Conservation (phyloP, 2,329 filamentous ascomycete species). For the Sporothrix variecibatus region DNA sequence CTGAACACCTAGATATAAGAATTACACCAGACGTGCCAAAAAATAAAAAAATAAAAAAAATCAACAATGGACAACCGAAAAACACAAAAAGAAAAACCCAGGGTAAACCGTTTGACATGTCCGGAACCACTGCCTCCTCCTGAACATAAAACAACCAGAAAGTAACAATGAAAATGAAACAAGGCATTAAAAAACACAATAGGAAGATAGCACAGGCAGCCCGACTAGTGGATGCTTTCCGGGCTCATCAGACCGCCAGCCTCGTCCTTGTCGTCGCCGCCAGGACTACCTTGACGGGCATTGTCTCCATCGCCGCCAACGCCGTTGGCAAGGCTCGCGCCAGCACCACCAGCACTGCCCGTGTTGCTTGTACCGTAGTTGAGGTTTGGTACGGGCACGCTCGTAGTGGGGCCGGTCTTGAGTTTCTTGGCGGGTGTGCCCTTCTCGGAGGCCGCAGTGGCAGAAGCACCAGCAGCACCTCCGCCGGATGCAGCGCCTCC, state of each 20-base stretch:
- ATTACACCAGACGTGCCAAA: neutral
- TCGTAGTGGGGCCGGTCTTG: slow-evolving; percentile 41
- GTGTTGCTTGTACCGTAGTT: slow-evolving; percentile 39
- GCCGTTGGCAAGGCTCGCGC: slow-evolving; percentile 40
- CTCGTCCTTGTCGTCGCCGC: slow-evolving; percentile 65
- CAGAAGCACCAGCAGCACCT: neutral
- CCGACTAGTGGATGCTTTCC: slow-evolving; percentile 61
- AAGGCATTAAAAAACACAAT: neutral
- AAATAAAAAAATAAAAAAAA: neutral
- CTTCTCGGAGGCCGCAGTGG: slow-evolving; percentile 38
- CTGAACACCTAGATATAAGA: slow-evolving; percentile 12
- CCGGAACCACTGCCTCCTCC: neutral
- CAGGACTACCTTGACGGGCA: slow-evolving; percentile 59
- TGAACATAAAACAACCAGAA: neutral
- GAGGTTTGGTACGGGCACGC: slow-evolving; percentile 21
- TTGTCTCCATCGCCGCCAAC: slow-evolving; percentile 33
- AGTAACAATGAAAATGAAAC: neutral
- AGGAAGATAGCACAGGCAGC: neutral
- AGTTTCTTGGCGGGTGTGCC: slow-evolving; percentile 54
- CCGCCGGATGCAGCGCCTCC: slow-evolving; percentile 38
- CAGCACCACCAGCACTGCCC: slow-evolving; percentile 34
- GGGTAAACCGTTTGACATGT: neutral
- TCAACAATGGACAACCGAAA: neutral
- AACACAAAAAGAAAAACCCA: neutral
- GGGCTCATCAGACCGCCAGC: slow-evolving; percentile 81